Percentiles rank a stretch among this genome's conserved stretches.
Evolutionary conservation across 306 rosid species (phyloP).

Genomic region (Quercus alba): DNA sequence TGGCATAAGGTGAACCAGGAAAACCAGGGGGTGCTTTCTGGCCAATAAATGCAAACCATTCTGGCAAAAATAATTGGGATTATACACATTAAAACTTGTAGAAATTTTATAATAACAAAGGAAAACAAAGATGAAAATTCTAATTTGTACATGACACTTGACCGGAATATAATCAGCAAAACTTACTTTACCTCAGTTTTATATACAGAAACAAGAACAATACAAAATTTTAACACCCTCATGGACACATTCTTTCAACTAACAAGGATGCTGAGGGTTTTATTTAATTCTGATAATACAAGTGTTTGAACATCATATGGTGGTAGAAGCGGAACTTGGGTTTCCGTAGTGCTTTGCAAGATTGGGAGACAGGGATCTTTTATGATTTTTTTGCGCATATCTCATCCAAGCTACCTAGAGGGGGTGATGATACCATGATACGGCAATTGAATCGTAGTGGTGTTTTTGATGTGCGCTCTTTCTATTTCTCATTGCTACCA

Average conservation of each 20-base stretch:
- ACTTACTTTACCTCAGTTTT: background rate
- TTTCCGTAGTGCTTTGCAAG: too few relatives aligned
- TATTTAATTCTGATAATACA: background rate
- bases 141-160: background rate
- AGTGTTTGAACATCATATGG: too few relatives aligned
- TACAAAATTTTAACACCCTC: background rate
- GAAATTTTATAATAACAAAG: background rate
- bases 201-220: conserved; percentile 5
- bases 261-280: background rate
- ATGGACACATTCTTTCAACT: background rate
- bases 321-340: too few relatives aligned
- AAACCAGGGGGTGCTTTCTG: conserved; percentile 61
- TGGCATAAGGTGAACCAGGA: conserved; percentile 95
- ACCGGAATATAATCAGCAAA: conserved; percentile 16
- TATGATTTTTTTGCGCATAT: too few relatives aligned
- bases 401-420: too few relatives aligned
- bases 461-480: too few relatives aligned
- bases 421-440: too few relatives aligned
- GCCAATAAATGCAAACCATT: conserved; percentile 90
- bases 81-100: conserved; percentile 27
- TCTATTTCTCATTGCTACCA: too few relatives aligned
- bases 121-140: conserved; percentile 12
- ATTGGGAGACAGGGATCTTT: too few relatives aligned
- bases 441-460: too few relatives aligned
- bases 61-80: conserved; percentile 44